These are phyloP conservation scores for Saccharum officinarum DNA, from an alignment of 176 grass and related monocot species.

Conservation along the genomic window DNA sequence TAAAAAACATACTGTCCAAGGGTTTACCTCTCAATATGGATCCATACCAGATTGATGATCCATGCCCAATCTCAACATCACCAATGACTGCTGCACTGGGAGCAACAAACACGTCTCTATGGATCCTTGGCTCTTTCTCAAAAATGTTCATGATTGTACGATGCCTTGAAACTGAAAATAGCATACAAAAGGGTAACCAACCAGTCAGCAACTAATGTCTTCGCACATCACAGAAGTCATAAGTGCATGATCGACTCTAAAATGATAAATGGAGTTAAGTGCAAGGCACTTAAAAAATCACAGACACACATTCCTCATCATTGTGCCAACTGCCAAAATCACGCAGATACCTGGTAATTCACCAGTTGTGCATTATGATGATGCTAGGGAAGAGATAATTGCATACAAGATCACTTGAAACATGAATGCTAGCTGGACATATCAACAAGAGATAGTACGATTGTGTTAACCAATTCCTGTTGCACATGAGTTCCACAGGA, in stretches of 20 bases:
- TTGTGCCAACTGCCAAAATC: not conserved
- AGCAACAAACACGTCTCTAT: slow-evolving; percentile 91
- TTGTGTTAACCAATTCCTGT: not conserved
- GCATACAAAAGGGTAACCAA: not conserved
- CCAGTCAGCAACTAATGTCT: not conserved
- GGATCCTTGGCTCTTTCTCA: slow-evolving; percentile 75
- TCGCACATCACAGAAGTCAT: not conserved
- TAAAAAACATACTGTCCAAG: not conserved
- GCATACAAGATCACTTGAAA: not conserved
- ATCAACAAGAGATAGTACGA: not conserved
- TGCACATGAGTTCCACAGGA: not conserved
- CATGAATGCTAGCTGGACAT: not conserved
- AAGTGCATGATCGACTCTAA: not conserved
- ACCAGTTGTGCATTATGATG: not conserved
- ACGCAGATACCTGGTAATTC: not conserved
- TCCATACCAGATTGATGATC: slow-evolving; percentile 96
- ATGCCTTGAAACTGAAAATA: slow-evolving; percentile 81
- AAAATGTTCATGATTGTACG: slow-evolving; percentile 85
- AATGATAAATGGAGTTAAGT: not conserved
- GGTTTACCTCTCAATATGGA: slow-evolving; percentile 90
- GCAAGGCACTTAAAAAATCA: not conserved
- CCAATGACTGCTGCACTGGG: slow-evolving; percentile 89
- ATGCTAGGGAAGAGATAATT: not conserved
- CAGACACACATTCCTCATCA: not conserved
- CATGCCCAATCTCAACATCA: slow-evolving; percentile 84